These are phyloP conservation scores for Apophysomyces ossiformis DNA, from an alignment of 371 early-diverging fungal genomes.

Conservation along the genomic window DNA sequence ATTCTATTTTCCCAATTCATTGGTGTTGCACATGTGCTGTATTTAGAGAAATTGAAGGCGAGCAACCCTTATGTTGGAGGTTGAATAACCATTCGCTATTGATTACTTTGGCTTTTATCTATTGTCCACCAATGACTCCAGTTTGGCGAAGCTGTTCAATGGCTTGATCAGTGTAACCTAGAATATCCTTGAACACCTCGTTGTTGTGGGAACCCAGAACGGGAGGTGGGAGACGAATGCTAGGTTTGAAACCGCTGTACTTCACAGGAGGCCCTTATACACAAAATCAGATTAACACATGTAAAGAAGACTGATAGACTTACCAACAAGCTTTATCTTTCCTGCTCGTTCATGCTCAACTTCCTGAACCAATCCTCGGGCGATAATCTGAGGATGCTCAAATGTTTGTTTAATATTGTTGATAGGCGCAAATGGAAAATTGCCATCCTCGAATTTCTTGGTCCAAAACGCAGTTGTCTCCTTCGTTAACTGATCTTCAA, in stretches of 20 bases:
- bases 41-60: no score
- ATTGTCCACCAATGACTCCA: constrained; percentile 36
- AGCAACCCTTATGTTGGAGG: no score
- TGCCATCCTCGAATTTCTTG: constrained; percentile 63
- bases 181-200: constrained; percentile 65
- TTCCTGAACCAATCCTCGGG: constrained; percentile 77
- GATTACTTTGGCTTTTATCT: not conserved
- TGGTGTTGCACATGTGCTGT: no score
- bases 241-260: constrained; percentile 70
- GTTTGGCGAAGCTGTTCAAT: constrained; percentile 40
- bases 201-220: constrained; percentile 87
- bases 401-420: constrained; percentile 87
- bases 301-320: not conserved
- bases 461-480: constrained; percentile 70
- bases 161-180: constrained; percentile 59
- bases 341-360: constrained; percentile 86
- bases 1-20: no score
- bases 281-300: not conserved
- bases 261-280: constrained; percentile 73
- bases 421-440: constrained; percentile 87
- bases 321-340: constrained; percentile 72
- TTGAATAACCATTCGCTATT: not conserved
- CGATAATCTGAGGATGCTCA: constrained; percentile 84
- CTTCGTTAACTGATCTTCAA: constrained; percentile 55
- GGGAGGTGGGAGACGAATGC: constrained; percentile 82